Evolutionary conservation across 192 early-diverging fungal species (phyloP), one percentile per base, ranked within the genome.

Genomic region (Linnemannia schmuckeri): DNA sequence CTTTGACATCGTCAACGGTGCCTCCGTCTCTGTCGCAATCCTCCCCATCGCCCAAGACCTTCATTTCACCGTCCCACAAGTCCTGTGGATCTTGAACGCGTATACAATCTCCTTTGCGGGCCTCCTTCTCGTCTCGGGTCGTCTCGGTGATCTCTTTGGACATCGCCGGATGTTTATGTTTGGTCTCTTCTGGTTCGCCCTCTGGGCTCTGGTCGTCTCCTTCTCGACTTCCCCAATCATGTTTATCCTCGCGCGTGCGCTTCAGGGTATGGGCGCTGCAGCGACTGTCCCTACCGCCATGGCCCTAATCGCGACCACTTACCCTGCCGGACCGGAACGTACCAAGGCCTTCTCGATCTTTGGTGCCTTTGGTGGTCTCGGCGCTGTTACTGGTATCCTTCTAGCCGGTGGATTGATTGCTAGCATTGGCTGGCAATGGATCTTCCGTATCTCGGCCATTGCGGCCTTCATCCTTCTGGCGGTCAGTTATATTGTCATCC

Each of bases 131-230:
- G 44, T 85, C 4, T 85, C 88, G 0, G 88, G 88, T 20, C 83
- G 84, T 40, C 61, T 89, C 6, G 88, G 88, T 4, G 88, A 89
- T 83, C 72, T 89, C 9, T 89, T 82, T 77, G 88, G 88, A 17
- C 84, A 89, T 63, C 84, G 84, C 33, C 70, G 80, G 15, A 71
- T 89, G 41, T 86, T 85, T 72, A 24, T 89, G 24, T 68, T 77
- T 41, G 88, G 88, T 18, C 76, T 89, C 20, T 76, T 79, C 27
- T 77, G 83, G 79, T 89, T 89, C 70, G 66, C 80, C 0, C 66
- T 78, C 8, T 86, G 83, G 78, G 76, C 88, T 2, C 27, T 89
- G 0, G 30, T 89, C 38, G 84, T 86, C 37, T 81, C 77, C 8
- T 82, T 89, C 35, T 76, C 88, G 6, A 79, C 77, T 2, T 82